These are phyloP conservation scores for Lepidium didymum DNA, from an alignment of 345 rosid genomes.

Conservation along the genomic window DNA sequence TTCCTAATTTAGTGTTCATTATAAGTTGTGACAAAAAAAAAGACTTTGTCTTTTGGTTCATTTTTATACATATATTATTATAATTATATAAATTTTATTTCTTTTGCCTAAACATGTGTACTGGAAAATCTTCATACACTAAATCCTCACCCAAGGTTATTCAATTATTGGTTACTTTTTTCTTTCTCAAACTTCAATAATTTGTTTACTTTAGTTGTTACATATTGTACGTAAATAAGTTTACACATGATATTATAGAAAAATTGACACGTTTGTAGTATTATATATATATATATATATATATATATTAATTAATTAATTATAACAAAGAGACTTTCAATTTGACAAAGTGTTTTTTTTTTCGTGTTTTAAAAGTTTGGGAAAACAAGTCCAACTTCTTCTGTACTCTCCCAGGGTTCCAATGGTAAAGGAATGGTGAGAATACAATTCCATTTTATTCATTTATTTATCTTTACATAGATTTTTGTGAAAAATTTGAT, in stretches of 20 bases:
- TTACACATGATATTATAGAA: neutral
- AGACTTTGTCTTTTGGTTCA: slow-evolving; percentile 1
- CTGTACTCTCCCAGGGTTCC: slow-evolving; percentile 35
- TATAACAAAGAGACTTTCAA: neutral
- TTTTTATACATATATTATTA: neutral
- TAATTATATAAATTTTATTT: neutral
- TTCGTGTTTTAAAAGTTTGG: slow-evolving; percentile 32
- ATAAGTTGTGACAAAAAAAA: slow-evolving; percentile 8
- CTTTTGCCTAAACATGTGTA: slow-evolving; percentile 24
- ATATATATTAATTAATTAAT: neutral
- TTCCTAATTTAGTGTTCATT: slow-evolving; percentile 9
- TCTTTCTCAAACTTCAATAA: neutral
- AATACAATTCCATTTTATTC: neutral
- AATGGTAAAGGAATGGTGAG: slow-evolving; percentile 58
- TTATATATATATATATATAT: neutral
- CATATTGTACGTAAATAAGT: neutral
- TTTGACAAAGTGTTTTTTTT: neutral
- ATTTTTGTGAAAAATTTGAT: neutral
- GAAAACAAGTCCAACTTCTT: slow-evolving; percentile 40
- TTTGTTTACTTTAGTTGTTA: slow-evolving; percentile 1
- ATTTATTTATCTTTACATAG: neutral
- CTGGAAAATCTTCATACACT: slow-evolving; percentile 59
- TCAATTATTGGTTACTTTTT: neutral
- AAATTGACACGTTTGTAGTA: neutral
- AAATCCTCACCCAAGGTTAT: slow-evolving; percentile 61